Base-by-base conservation (phyloP, 1,284 basidiomycete species). In the Marasmius sp. region DNA sequence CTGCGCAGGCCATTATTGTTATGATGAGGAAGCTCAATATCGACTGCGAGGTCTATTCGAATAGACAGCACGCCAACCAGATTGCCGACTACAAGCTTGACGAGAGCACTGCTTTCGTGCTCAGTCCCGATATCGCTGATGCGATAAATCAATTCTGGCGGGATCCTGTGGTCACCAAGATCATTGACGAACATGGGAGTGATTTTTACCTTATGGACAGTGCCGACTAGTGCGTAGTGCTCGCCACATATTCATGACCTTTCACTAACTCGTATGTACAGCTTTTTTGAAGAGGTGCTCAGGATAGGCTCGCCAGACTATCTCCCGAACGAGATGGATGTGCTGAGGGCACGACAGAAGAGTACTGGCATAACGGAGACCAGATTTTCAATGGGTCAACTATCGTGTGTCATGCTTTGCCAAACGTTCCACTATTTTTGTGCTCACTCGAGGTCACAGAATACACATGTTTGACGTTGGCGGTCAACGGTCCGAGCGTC, bases 121-220 rank as follows among this genome's bases (percentile, higher is more conserved):
- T 93, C 61, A 80, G 84, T 0, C 75, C 82, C n/a, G 87, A 89
- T 36, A 86, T 95, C 61, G 92, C 93, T 0, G 80, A 84, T 52
- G 89, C 92, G 12, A 93, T 97, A 64, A 83, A 89, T 66, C 82
- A 92, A 51, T 77, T 98, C 6, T 97, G 95, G 94, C 86, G 91
- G 67, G 97, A 99, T 75, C 92, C 94, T 7, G 87, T 95, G 67
- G 95, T 98, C 34, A 85, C 89, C 0, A 84, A 84, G 59, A 83
- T 98, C 27, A 90, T 98, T 85, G 94, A 97, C 68, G 79, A 81
- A 62, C 88, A 92, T 64, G 84, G 84, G 43, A 92, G 85, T 73
- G 91, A 45, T 8, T 58, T 58, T 14, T 58, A 58, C 34, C 51
- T 60, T 11, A 54, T 60, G 59, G 59, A 60, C 20, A 41, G 22